These are phyloP conservation scores for Syzygium aromaticum DNA, from an alignment of 345 rosid species.

Conservation along the genomic window DNA sequence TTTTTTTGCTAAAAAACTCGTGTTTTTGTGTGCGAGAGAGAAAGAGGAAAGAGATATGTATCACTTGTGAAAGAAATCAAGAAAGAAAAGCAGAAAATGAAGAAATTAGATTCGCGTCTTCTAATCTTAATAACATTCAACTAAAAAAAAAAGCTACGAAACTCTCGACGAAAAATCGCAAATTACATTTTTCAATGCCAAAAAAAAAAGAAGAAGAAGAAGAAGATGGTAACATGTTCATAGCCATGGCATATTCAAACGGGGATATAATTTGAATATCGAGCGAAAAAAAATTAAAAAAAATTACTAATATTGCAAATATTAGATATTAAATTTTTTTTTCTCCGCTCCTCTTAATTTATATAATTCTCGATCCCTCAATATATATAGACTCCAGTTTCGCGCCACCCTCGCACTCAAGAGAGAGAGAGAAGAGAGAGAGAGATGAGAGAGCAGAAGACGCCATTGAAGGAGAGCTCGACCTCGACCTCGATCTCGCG, in stretches of 20 bases:
- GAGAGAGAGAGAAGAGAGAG: neutral
- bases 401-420: neutral
- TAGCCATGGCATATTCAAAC: neutral
- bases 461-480: neutral
- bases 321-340: neutral
- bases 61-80: neutral
- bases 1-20: too few species aligned
- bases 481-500: neutral
- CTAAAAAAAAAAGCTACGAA: neutral
- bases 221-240: neutral
- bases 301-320: too few species aligned
- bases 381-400: neutral
- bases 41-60: neutral
- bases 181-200: neutral
- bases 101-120: neutral
- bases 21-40: neutral
- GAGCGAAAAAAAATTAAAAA: neutral
- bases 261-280: neutral
- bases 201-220: neutral
- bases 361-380: too few species aligned
- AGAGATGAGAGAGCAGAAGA: neutral
- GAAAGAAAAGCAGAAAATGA: neutral
- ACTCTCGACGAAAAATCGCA: accelerated
- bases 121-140: neutral
- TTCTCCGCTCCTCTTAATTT: neutral